These are phyloP conservation scores for Brassica balearica DNA, from an alignment of 441 rosid genomes.

Conservation along the genomic window DNA sequence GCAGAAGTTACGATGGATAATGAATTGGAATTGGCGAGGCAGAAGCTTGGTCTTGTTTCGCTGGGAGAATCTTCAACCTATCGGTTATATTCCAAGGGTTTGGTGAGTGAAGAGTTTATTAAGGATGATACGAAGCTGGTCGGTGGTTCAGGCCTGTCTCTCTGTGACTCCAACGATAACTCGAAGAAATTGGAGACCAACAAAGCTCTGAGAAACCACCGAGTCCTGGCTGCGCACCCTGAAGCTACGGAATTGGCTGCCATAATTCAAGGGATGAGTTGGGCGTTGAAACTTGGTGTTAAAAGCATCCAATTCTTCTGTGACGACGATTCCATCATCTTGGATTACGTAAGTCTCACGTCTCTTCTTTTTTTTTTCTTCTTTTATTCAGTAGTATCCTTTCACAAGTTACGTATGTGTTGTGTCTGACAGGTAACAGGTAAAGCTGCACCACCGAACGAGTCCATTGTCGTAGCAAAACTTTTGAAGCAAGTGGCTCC, in stretches of 20 bases:
- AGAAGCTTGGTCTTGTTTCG: too few relatives aligned
- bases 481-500: background rate
- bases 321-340: background rate
- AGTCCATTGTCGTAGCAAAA: background rate
- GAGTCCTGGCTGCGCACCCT: background rate
- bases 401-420: background rate
- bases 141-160: too few relatives aligned
- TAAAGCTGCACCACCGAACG: background rate
- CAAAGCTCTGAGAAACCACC: background rate
- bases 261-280: background rate
- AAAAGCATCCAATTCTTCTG: background rate
- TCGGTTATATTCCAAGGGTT: too few relatives aligned
- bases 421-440: background rate
- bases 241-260: background rate
- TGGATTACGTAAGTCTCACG: background rate
- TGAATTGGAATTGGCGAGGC: too few relatives aligned
- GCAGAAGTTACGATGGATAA: background rate
- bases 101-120: too few relatives aligned
- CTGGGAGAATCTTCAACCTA: too few relatives aligned
- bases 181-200: background rate
- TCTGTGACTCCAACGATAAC: background rate
- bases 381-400: background rate
- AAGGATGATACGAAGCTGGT: too few relatives aligned
- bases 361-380: background rate
- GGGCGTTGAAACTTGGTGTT: background rate